phyloP scores from a whole-genome alignment of 371 early-diverging fungal species.

The Paramicrosporidium saccamoebae region DNA sequence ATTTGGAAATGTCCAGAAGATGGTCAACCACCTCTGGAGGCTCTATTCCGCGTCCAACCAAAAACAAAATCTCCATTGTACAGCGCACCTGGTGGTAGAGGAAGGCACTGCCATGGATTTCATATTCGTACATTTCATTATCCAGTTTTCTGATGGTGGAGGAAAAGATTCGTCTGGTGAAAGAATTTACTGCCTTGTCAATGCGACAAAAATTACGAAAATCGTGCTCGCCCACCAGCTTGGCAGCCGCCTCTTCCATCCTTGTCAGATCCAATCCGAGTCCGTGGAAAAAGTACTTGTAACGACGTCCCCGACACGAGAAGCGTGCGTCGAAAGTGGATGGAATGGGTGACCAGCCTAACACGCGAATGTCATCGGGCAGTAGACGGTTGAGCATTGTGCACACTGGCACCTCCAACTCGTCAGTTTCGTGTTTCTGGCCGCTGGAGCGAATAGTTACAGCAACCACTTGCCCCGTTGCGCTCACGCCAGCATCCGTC shows the following conservation, averaged over 20 bases:
- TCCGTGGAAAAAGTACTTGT: conserved; percentile 61
- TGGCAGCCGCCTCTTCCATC: conserved; percentile 35
- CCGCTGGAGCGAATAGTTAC: conserved; percentile 2
- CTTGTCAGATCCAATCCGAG: conserved; percentile 17
- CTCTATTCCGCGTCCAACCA: conserved; percentile 38
- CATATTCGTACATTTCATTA: conserved; percentile 20
- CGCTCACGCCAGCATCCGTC: conserved; percentile 83
- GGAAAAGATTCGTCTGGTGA: neutral
- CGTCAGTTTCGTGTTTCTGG: conserved; percentile 7
- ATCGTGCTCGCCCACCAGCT: conserved; percentile 48
- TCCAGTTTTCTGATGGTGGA: conserved; percentile 1
- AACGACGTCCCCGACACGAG: conserved; percentile 43
- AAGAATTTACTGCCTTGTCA: conserved; percentile 27
- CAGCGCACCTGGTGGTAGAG: conserved; percentile 91
- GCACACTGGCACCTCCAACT: conserved; percentile 29
- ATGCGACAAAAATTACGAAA: conserved; percentile 80
- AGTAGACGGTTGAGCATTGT: conserved; percentile 45
- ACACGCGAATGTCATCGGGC: conserved; percentile 55
- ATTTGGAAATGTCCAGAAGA: conserved; percentile 13
- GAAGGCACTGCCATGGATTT: conserved; percentile 47
- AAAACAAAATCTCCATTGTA: conserved; percentile 61
- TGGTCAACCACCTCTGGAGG: conserved; percentile 13
- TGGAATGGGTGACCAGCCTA: conserved; percentile 60
- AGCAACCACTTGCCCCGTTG: conserved; percentile 58
- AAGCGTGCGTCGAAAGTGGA: conserved; percentile 56